phyloP scores from a whole-genome alignment of 306 rosid genomes.

The Phaseolus lunatus region DNA sequence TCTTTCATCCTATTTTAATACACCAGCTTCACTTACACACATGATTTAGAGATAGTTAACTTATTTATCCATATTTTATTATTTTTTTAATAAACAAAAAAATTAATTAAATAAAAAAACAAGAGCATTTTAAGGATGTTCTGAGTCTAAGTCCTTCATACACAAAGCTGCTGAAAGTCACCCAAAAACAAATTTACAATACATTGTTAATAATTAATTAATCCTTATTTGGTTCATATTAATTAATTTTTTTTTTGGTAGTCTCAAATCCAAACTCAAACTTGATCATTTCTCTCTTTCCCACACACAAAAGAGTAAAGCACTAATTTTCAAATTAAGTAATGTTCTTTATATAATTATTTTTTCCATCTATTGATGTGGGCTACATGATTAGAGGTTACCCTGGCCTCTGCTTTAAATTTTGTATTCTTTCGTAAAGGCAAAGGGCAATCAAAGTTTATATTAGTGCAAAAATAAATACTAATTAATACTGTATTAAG shows the following conservation, averaged over 20 bases:
- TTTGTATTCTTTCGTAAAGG: slow-evolving; percentile 18
- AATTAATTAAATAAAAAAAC: too few relatives aligned
- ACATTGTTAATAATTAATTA: too few relatives aligned
- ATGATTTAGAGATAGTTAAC: slow-evolving; percentile 16
- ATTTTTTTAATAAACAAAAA: too few relatives aligned
- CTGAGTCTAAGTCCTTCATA: too few relatives aligned
- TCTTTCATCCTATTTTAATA: slow-evolving; percentile 35
- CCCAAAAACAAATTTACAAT: too few relatives aligned
- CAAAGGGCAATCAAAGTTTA: not conserved
- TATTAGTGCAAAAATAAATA: not conserved
- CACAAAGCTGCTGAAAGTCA: too few relatives aligned
- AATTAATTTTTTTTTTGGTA: not conserved
- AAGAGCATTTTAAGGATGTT: too few relatives aligned
- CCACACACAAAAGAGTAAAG: slow-evolving; percentile 18
- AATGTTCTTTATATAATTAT: not conserved
- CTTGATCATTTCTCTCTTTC: not conserved
- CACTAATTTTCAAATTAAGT: not conserved
- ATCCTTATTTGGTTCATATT: not conserved
- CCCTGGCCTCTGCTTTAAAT: slow-evolving; percentile 2
- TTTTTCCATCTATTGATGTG: slow-evolving; percentile 15
- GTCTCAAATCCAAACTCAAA: not conserved
- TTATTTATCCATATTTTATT: too few relatives aligned
- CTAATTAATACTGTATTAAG: not conserved
- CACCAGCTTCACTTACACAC: slow-evolving; percentile 38
- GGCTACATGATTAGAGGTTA: slow-evolving; percentile 23